Percentiles rank a stretch among this genome's conserved stretches.
These are phyloP conservation scores for Saturnispora galanensis DNA, from an alignment of 805 yeast species.

Conservation along the genomic window DNA sequence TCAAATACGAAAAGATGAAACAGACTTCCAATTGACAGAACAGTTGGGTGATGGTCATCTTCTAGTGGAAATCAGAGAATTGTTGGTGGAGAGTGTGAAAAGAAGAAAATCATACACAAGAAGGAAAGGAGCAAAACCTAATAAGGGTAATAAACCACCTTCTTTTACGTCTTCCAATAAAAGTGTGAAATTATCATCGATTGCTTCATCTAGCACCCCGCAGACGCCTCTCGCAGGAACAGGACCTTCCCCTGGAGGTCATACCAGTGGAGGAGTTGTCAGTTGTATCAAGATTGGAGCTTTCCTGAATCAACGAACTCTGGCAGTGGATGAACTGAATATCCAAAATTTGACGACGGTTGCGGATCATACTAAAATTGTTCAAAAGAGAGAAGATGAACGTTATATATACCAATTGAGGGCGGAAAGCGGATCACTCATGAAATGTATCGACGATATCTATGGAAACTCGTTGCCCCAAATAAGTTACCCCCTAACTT, in stretches of 20 bases:
- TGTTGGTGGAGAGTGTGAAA: constrained; percentile 20
- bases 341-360: constrained; percentile 11
- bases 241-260: constrained; percentile 1
- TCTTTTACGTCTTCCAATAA: too few species aligned
- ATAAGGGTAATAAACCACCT: constrained; percentile 5
- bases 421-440: constrained; percentile 12
- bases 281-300: constrained; percentile 11
- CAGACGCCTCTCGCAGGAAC: not conserved
- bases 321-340: not conserved
- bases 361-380: constrained; percentile 17
- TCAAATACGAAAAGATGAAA: constrained; percentile 18
- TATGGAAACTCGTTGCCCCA: constrained; percentile 9
- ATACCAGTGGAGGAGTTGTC: constrained; percentile 1
- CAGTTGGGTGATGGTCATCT: constrained; percentile 12
- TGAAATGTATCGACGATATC: constrained; percentile 19
- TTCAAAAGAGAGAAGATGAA: constrained; percentile 20
- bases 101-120: constrained; percentile 22
- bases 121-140: constrained; percentile 12
- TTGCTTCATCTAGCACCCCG: not conserved
- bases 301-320: constrained; percentile 6
- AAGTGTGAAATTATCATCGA: not conserved
- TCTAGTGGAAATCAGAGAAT: constrained; percentile 14
- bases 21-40: constrained; percentile 8
- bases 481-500: constrained; percentile 20
- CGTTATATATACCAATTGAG: constrained; percentile 17